Conservation (phyloP, 257 asterid species). For the Prunella vulgaris region DNA sequence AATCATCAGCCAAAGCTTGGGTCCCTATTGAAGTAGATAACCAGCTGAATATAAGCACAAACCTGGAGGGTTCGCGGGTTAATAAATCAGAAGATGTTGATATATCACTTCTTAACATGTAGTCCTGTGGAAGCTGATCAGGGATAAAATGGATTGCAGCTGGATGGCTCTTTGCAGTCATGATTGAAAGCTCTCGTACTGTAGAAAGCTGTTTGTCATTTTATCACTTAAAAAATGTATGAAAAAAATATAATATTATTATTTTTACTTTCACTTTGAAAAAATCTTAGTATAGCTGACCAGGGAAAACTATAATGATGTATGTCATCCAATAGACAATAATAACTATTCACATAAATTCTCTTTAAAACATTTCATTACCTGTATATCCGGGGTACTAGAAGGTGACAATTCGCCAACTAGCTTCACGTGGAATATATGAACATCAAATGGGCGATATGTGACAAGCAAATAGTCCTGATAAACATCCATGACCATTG, state of each 20-base stretch:
- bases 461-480: constrained; percentile 92
- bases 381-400: constrained; percentile 84
- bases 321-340: constrained; percentile 12
- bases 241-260: constrained; percentile 30
- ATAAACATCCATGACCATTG: constrained; percentile 98
- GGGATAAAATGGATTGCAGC: constrained; percentile 95
- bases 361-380: constrained; percentile 37
- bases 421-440: constrained; percentile 80
- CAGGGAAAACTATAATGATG: constrained; percentile 2
- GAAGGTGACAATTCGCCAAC: constrained; percentile 93
- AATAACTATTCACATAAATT: constrained; percentile 16
- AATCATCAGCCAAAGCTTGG: constrained; percentile 23
- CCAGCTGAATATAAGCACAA: constrained; percentile 25
- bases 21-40: constrained; percentile 14
- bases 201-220: constrained; percentile 99
- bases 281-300: constrained; percentile 16
- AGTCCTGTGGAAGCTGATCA: constrained; percentile 69
- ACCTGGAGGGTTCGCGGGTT: constrained; percentile 82
- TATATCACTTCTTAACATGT: constrained; percentile 36
- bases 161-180: constrained; percentile 99
- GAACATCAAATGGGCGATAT: constrained; percentile 94
- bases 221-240: constrained; percentile 86
- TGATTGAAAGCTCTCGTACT: constrained; percentile 99
- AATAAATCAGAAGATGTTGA: constrained; percentile 51
- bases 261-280: constrained; percentile 31